Base-by-base conservation (phyloP, 768 basidiomycete genomes). In the Cystofilobasidium bisporidii region DNA sequence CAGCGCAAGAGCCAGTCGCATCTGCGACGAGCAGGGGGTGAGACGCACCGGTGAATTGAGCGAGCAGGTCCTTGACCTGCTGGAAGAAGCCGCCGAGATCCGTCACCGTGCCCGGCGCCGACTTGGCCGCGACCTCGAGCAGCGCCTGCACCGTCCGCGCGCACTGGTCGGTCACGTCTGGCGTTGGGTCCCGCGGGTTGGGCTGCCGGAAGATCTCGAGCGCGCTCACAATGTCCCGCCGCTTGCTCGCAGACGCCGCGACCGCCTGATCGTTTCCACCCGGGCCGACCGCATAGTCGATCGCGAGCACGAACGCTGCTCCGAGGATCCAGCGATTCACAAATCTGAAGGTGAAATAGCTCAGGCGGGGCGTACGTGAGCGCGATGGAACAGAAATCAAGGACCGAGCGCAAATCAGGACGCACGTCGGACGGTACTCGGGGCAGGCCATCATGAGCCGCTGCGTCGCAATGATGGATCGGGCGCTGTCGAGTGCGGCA, bases 201-300 rank as follows among this genome's bases (percentile, higher is more conserved):
- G 53, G 53, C 30, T 56, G 53, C 14, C 53, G 53, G 53, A 56
- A 56, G 5, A 56, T 56, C 53, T 56, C 53, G 53, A 56, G 53
- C 28, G 53, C 53, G 28, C 14, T 6, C 5, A 32, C 14, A 30
- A 56, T 56, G 15, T 28, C 28, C 12, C 17, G 28, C 28, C 53
- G 53, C 53, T 32, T 56, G 17, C 22, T 15, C 2, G 53, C 30
- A 17, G 14, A 30, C 30, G 53, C 18, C 53, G 53, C 43, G 43
- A 17, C 4, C 43, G 8, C 14, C 10, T 22, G 10, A 4, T 43
- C 17, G 43, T 8, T 8, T 17, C 3, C 30, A 17, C n/a, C n/a
- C n/a, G n/a, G n/a, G n/a, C n/a, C n/a, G n/a, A 56, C 5, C 15
- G 53, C 53, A 15, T 5, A 30, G 53, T 56, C 53, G 28, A 32